These are phyloP conservation scores for Grigorovia yakushimaensis DNA, from an alignment of 805 yeast genomes.

Conservation along the genomic window DNA sequence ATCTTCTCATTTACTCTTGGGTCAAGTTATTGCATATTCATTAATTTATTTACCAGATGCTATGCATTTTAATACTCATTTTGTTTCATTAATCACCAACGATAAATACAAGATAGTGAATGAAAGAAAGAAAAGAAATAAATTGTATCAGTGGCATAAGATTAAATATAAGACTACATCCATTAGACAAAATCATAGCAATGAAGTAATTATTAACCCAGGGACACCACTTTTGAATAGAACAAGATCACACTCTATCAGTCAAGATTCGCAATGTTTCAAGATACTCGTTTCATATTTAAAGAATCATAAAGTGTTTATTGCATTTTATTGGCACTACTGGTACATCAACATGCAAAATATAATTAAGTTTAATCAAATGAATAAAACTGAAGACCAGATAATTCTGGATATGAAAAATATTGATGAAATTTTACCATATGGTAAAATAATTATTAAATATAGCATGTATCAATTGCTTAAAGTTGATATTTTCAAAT, in stretches of 20 bases:
- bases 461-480: constrained; percentile 12
- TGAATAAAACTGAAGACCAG: neutral
- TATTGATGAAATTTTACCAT: constrained; percentile 8
- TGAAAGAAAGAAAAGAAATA: neutral
- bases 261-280: constrained; percentile 8
- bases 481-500: constrained; percentile 13
- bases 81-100: neutral
- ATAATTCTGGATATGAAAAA: constrained; percentile 1
- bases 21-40: constrained; percentile 25
- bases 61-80: constrained; percentile 15
- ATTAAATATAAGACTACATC: neutral
- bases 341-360: constrained; percentile 17
- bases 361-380: neutral
- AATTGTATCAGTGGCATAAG: constrained; percentile 18
- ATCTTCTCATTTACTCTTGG: constrained; percentile 21
- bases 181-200: constrained; percentile 2
- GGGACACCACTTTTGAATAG: neutral
- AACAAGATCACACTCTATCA: neutral
- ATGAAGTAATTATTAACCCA: constrained; percentile 5
- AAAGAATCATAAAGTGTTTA: constrained; percentile 19
- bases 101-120: neutral
- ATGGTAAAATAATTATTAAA: constrained; percentile 13
- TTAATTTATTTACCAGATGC: constrained; percentile 23
- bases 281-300: constrained; percentile 24
- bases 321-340: constrained; percentile 27